Base-by-base conservation (phyloP, 352 stramenopile genomes). In the Globisporangium parvum region DNA sequence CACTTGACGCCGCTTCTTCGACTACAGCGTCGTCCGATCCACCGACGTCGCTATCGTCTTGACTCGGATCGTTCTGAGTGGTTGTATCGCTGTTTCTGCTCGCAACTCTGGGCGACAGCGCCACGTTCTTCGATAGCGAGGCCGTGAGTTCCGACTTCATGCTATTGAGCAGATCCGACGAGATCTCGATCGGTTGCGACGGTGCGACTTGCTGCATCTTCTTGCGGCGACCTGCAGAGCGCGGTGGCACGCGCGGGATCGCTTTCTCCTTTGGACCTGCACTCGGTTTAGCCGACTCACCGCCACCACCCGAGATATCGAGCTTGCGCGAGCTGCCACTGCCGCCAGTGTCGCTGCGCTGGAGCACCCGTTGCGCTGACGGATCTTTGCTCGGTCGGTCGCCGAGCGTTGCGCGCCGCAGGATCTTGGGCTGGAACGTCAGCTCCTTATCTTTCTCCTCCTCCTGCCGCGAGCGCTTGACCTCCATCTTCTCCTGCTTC, bases 341-440 rank as follows among this genome's bases (percentile, higher is more conserved):
- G 2, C 47, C 48, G 1, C 50, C 41, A 0, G 63, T 60, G 44
- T 64, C 63, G 18, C 53, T 60, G 18, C 63, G 59, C 46, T 58
- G 48, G 8, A 66, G 44, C 47, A 18, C 24, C 17, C 45, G 44
- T 47, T 58, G 18, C 24, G 62, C 35, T 18, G 39, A 31, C 5
- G 53, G 15, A 11, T 77, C 70, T 39, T 66, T 70, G 1, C 64
- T 62, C n/a, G 72, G 68, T 40, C 60, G 68, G 15, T 88, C 77
- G 0, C 67, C 67, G 42, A 74, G 84, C 8, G 81, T 92, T 31
- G 72, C 65, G 31, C 82, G 75, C 5, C 83, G 80, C 24, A 93
- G 73, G 31, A 93, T 67, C 51, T 93, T 91, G 15, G 83, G 83
- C 51, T 87, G 80, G 59, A 93, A 93, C 21, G 83, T 93, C 18